phyloP scores from a whole-genome alignment of 1,139 yeast species.

The Magnusiomyces tetraspermus region DNA sequence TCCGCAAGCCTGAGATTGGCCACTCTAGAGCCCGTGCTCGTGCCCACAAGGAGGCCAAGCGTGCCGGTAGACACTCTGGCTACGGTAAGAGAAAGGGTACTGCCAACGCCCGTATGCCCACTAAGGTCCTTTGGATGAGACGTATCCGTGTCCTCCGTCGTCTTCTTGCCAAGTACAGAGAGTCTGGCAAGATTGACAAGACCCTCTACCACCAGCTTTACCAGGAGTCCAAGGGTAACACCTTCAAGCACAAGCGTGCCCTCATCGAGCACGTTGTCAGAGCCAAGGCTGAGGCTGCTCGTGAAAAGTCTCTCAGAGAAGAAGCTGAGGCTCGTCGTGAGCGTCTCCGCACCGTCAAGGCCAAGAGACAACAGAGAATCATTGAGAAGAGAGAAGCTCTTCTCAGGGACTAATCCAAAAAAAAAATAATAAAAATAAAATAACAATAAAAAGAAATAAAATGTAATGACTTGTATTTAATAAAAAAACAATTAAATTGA shows the following conservation, averaged over 20 bases:
- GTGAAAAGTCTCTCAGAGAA: constrained; percentile 98
- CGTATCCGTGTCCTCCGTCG: constrained; percentile 99
- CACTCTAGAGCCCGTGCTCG: constrained; percentile 99
- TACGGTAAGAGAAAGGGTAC: constrained; percentile 99
- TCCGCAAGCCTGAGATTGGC: constrained; percentile 93
- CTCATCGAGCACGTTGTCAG: constrained; percentile 98
- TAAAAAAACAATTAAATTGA: too few species aligned
- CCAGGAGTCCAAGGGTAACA: constrained; percentile 98
- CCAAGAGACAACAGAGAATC: constrained; percentile 96
- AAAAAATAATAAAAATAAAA: background rate
- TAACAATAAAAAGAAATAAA: too few species aligned
- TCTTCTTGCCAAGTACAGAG: constrained; percentile 97
- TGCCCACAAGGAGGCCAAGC: constrained; percentile 94
- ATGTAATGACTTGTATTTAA: too few species aligned
- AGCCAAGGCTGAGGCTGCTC: constrained; percentile 99
- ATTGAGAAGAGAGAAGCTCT: constrained; percentile 98
- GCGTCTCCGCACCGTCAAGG: constrained; percentile 99
- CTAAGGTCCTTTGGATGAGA: constrained; percentile 99
- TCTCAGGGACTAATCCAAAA: constrained; percentile 24
- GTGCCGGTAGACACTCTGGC: constrained; percentile 99
- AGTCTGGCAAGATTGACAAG: constrained; percentile 98
- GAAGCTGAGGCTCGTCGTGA: constrained; percentile 99
- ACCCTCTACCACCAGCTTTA: constrained; percentile 97
- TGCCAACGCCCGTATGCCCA: constrained; percentile 98
- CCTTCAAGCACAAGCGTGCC: constrained; percentile 99